Base-by-base conservation (phyloP, 371 early-diverging fungal genomes). In the Agmasoma carcini region DNA sequence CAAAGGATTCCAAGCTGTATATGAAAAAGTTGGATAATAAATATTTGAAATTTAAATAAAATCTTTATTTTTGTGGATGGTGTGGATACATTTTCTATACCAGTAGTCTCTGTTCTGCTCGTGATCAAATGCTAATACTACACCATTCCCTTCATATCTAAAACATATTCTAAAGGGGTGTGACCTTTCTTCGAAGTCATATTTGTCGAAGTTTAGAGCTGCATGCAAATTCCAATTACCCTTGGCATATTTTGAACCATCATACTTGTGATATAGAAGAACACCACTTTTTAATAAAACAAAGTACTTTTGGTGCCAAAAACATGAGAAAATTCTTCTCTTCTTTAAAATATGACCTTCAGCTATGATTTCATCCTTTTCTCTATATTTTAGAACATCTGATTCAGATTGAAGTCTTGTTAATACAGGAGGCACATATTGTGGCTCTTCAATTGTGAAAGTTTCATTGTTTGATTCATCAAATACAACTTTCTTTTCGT, bases 271-370 rank as follows among this genome's bases (percentile, higher is more conserved):
- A 38, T 66, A 70, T 34, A 55, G 41, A 4, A 70, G 30, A 14
- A 46, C 47, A 22, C 70, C 70, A 31, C 33, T 37, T 29, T 56
- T 62, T 17, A 63, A 52, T n/a, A 70, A 39, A 23, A 62, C 50
- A 55, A 70, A 70, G 33, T 70, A 65, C 51, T 61, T 58, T 30
- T 59, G 33, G 52, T 63, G 63, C 70, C 70, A 70, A 31, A 66
- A 66, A 44, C 70, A 70, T 3, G 33, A 27, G 48, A 61, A 70
- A 20, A 70, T 40, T 26, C n/a, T 25, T 43, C 66, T 65, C 40
- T 54, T 61, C 57, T 70, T 70, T 19, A 23, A 60, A 1, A 65
- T 43, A 17, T 33, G 31, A 23, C 70, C 67, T 43, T 70, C 70
- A 2, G 44, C 44, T 22, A 55, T 33, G 6, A 66, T 49, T 6